Percentiles rank a stretch among this genome's conserved stretches.
These are phyloP conservation scores for Hypoxylon fragiforme DNA, from an alignment of 495 filamentous ascomycete species.

Conservation along the genomic window DNA sequence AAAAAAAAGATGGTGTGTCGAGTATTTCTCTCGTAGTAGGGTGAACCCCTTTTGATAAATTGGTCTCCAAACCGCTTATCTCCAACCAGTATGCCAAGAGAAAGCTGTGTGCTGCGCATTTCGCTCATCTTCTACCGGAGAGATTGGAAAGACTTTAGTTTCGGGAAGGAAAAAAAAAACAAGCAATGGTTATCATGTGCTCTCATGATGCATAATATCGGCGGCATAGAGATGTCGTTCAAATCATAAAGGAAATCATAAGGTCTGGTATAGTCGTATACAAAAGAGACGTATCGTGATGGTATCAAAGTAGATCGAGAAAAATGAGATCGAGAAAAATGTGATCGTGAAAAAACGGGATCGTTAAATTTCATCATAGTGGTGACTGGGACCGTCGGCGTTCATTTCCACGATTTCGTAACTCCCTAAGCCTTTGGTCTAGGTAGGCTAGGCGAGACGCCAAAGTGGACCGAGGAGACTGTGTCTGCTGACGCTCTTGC, in stretches of 20 bases:
- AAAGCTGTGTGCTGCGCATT: constrained; percentile 7
- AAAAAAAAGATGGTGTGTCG: constrained; percentile 21
- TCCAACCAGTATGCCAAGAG: constrained; percentile 15
- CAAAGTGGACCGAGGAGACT: constrained; percentile 42
- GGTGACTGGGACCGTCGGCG: constrained; percentile 47
- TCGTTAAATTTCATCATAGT: constrained; percentile 27
- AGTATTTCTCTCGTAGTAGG: constrained; percentile 10
- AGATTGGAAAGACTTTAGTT: background rate
- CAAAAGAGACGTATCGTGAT: constrained; percentile 17
- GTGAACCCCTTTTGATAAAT: constrained; percentile 10
- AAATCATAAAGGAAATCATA: constrained; percentile 38
- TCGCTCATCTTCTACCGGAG: constrained; percentile 1
- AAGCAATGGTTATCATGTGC: constrained; percentile 7
- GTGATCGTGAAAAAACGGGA: background rate
- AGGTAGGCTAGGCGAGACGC: constrained; percentile 54
- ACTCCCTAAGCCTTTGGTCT: constrained; percentile 55
- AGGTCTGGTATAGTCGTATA: constrained; percentile 30
- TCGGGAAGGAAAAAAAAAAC: constrained; percentile 12
- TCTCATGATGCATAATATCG: constrained; percentile 15
- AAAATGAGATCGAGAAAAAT: background rate
- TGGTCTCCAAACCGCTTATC: constrained; percentile 25
- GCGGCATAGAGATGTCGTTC: constrained; percentile 31
- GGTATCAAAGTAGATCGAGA: constrained; percentile 3
- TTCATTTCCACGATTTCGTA: constrained; percentile 44
- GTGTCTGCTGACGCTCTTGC: constrained; percentile 32